Conservation (phyloP, 2,329 filamentous ascomycete genomes). For the Zymoseptoria passerinii region DNA sequence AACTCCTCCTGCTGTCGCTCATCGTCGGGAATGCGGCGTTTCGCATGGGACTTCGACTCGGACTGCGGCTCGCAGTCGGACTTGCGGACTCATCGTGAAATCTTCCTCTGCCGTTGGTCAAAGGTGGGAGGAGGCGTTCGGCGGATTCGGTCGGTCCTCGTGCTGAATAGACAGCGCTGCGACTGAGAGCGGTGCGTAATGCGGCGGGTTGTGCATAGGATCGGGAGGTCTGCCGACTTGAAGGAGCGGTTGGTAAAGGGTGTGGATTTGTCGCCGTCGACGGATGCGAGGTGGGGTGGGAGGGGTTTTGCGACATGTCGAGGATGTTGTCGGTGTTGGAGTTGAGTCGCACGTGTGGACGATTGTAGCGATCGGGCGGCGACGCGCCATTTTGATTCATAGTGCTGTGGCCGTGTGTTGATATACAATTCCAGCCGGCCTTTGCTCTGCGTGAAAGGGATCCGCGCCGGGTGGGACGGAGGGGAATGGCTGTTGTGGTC, state of each 20-base stretch:
- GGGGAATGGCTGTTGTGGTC: background rate
- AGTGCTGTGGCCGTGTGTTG: background rate
- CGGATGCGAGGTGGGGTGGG: slow-evolving; percentile 1
- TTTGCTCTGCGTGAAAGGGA: background rate
- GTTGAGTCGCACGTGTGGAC: slow-evolving; percentile 58
- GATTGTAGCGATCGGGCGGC: slow-evolving; percentile 22
- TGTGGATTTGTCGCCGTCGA: slow-evolving; percentile 1
- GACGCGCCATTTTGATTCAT: slow-evolving; percentile 16
- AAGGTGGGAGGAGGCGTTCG: slow-evolving; percentile 45
- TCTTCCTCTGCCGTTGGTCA: slow-evolving; percentile 40
- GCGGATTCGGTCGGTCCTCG: slow-evolving; percentile 35
- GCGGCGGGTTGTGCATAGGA: slow-evolving; percentile 33
- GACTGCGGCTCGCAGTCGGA: background rate
- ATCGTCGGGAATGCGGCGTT: slow-evolving; percentile 41
- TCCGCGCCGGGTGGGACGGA: background rate
- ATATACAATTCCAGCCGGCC: background rate
- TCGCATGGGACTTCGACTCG: slow-evolving; percentile 33
- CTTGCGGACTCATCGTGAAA: slow-evolving; percentile 43
- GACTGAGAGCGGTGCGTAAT: slow-evolving; percentile 20
- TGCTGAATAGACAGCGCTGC: slow-evolving; percentile 19
- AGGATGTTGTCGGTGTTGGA: slow-evolving; percentile 50
- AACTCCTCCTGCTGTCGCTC: slow-evolving; percentile 54
- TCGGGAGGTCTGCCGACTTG: slow-evolving; percentile 36
- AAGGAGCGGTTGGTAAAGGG: slow-evolving; percentile 29
- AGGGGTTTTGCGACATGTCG: slow-evolving; percentile 26